Evolutionary conservation across 495 filamentous ascomycete species (phyloP), one percentile per base, ranked within the genome.

Genomic region (Xylaria longipes): DNA sequence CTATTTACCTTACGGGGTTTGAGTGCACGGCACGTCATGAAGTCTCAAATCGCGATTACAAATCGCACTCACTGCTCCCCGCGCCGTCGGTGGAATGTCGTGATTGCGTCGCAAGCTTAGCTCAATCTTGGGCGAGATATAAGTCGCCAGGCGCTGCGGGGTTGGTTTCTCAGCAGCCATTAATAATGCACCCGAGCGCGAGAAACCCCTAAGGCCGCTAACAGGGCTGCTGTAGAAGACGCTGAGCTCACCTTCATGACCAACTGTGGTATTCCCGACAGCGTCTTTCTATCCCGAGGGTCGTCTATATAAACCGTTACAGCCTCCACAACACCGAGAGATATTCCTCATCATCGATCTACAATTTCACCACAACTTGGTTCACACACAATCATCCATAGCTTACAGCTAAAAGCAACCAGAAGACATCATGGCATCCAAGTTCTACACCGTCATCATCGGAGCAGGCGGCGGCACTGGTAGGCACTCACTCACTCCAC

Each of bases 381-480:
- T 63, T 9, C 1, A 43, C 17, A 43, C 11, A 63, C 25, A 3
- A 37, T 4, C 15, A 7, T 43, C 5, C 2, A 27, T 39, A 43
- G 1, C 15, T 60, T 11, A 0, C 4, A 58, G 20, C 33, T 4
- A 63, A 43, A 63, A 17, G 37, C n/a, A 15, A 63, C 35, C 4
- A 14, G 4, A 29, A 39, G n/a, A 31, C 50, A 71, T 41, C 57
- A 77, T 76, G 75, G 68, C 75, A 22, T 73, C 77, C 35, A 87
- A 83, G 75, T 77, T 85, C 68, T 85, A 91, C 77, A 90, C 91
- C 65, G 84, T 93, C 72, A 87, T 94, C 73, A 89, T 90, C 56
- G 91, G 91, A 71, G 91, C 90, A 39, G 91, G 91, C 29, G 85
- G 89, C 43, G 91, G 91, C 69, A 92, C 91, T 5, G 77, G 91